phyloP scores from a whole-genome alignment of 1,284 basidiomycete species.

The Ustilago tritici region DNA sequence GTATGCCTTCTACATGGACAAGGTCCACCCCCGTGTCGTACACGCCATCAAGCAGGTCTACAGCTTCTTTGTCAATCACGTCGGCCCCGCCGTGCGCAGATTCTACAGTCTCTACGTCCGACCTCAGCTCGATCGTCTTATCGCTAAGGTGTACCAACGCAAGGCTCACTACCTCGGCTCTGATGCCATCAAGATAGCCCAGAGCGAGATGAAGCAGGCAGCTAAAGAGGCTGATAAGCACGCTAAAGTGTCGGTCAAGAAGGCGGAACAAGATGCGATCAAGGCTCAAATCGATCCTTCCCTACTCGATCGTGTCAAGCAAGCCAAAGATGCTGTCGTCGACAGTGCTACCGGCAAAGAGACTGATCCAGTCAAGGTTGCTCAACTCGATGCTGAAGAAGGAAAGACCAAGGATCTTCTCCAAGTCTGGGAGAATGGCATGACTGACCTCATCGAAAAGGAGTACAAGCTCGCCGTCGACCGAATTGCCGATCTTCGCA shows the following conservation, averaged over 20 bases:
- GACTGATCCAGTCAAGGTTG: constrained; percentile 49
- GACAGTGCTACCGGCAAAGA: constrained; percentile 31
- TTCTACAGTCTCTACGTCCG: constrained; percentile 60
- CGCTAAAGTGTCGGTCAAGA: constrained; percentile 40
- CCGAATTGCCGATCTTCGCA: constrained; percentile 55
- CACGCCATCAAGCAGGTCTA: constrained; percentile 42
- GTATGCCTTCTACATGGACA: constrained; percentile 59
- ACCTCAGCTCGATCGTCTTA: constrained; percentile 57
- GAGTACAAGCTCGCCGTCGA: constrained; percentile 58
- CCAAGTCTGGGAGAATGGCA: constrained; percentile 59
- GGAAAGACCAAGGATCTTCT: constrained; percentile 54
- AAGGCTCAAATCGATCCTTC: constrained; percentile 53
- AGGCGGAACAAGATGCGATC: constrained; percentile 53
- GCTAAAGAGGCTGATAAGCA: constrained; percentile 40
- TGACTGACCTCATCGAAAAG: constrained; percentile 55
- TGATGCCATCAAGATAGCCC: constrained; percentile 48
- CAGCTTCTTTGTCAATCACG: constrained; percentile 58
- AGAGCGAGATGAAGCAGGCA: constrained; percentile 40
- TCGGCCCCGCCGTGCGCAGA: constrained; percentile 53
- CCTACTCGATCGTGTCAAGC: constrained; percentile 53
- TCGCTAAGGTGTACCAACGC: constrained; percentile 56
- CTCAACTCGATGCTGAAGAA: constrained; percentile 58
- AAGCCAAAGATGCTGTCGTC: constrained; percentile 49
- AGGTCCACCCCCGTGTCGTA: constrained; percentile 62
- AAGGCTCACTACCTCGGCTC: constrained; percentile 56